Evolutionary conservation across 2,329 filamentous ascomycete genomes (phyloP), one percentile per base, ranked within the genome.

Genomic region (Thyridium curvatum): DNA sequence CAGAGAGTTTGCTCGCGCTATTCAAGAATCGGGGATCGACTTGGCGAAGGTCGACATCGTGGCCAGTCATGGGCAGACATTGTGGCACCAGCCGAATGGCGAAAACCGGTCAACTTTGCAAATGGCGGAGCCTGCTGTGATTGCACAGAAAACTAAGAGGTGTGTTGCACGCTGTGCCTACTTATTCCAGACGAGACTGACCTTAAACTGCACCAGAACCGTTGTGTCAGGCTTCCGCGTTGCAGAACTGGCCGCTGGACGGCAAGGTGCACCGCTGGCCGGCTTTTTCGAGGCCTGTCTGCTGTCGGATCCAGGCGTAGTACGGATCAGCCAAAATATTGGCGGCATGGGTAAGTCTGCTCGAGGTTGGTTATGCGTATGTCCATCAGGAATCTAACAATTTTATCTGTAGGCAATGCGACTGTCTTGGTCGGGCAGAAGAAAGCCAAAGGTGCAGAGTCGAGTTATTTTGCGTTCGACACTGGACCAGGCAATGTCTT

Each of bases 311-410:
- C 68, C 68, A 0, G 68, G 55, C 2, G 72, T 71, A 45, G 55
- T 69, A 8, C 64, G 72, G 31, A 66, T 64, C 4, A 72, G 69
- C 45, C 66, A 75, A 46, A 73, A 74, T 42, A 74, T 75, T 30
- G 68, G 69, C 17, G 69, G 71, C n/a, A 70, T 75, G 12, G 66
- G 64, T 8, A 26, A 6, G 21, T 26, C 6, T 10, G 10, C 21
- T 10, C 6, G 21, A 6, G 6, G 6, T 26, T 26, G 21, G 21
- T 6, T 10, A 10, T 26, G 21, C 6, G 21, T 6, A 26, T 6
- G 10, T 26, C 10, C 21, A 10, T 26, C 21, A 10, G 21, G 10
- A 6, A 26, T 6, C 21, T 26, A 26, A 26, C 21, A 26, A 6
- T 10, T 6, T 10, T 6, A 26, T 26, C 21, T 10, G 6, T 6